phyloP scores from a whole-genome alignment of 805 yeast genomes.

The Wickerhamia fluorescens region DNA sequence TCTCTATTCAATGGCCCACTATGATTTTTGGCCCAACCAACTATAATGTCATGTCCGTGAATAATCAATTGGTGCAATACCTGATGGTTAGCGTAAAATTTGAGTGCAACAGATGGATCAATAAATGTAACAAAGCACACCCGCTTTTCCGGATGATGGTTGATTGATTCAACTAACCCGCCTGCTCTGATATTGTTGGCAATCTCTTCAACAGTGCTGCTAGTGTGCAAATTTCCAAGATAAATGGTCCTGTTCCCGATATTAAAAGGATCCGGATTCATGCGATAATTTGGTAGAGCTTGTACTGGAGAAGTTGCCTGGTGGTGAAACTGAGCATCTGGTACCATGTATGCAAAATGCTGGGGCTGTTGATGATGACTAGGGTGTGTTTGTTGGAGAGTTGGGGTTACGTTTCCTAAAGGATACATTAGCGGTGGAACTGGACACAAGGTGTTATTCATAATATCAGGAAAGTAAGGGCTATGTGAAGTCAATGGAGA shows the following conservation, averaged over 20 bases:
- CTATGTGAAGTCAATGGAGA: no score
- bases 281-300: constrained; percentile 3
- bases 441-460: no score
- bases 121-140: constrained; percentile 68
- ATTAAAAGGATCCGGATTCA: constrained; percentile 19
- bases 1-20: constrained; percentile 55
- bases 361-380: constrained; percentile 1
- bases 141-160: constrained; percentile 42
- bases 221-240: constrained; percentile 58
- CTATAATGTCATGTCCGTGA: constrained; percentile 54
- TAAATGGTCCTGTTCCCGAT: constrained; percentile 61
- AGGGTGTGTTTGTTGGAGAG: constrained; percentile 1
- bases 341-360: constrained; percentile 3
- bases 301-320: background rate
- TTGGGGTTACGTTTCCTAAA: constrained; percentile 1
- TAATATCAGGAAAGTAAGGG: no score
- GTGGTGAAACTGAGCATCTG: constrained; percentile 1
- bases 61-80: constrained; percentile 50
- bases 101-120: constrained; percentile 57
- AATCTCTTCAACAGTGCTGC: constrained; percentile 62
- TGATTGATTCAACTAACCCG: constrained; percentile 61
- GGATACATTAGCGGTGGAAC: no score
- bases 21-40: constrained; percentile 67
- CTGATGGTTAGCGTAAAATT: constrained; percentile 55
- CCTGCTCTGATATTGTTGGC: constrained; percentile 70